phyloP scores from a whole-genome alignment of 2,329 filamentous ascomycete genomes.

The Sarocladium kiliense region DNA sequence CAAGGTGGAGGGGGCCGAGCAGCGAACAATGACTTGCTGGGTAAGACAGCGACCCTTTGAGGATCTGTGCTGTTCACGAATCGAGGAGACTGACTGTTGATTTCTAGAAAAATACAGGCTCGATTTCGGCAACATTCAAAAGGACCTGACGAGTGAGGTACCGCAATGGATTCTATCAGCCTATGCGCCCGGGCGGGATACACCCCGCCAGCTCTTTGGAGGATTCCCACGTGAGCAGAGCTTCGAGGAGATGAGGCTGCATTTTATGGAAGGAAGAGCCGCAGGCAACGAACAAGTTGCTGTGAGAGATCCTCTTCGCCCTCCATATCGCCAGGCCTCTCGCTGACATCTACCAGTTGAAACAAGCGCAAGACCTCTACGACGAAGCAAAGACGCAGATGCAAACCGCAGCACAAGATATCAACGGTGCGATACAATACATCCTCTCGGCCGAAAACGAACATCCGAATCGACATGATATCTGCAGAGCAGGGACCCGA shows the following conservation, averaged over 20 bases:
- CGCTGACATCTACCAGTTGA: slow-evolving; percentile 38
- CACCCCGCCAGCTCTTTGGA: slow-evolving; percentile 79
- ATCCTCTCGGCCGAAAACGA: slow-evolving; percentile 60
- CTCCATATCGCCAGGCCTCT: background rate
- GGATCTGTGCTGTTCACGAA: background rate
- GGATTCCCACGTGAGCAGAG: slow-evolving; percentile 76
- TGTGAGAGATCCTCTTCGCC: slow-evolving; percentile 28
- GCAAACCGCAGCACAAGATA: slow-evolving; percentile 61
- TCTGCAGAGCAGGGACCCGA: slow-evolving; percentile 44
- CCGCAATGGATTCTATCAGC: slow-evolving; percentile 84
- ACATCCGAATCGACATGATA: slow-evolving; percentile 71
- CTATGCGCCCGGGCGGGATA: slow-evolving; percentile 73
- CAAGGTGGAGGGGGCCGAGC: slow-evolving; percentile 27
- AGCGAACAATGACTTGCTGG: slow-evolving; percentile 16
- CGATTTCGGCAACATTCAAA: slow-evolving; percentile 52
- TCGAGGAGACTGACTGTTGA: background rate
- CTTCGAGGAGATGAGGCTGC: slow-evolving; percentile 78
- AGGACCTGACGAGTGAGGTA: slow-evolving; percentile 64
- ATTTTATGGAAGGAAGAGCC: slow-evolving; percentile 58
- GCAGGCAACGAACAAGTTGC: slow-evolving; percentile 54
- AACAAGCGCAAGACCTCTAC: slow-evolving; percentile 56
- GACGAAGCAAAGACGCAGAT: slow-evolving; percentile 66
- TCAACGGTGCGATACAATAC: slow-evolving; percentile 68
- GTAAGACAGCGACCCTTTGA: slow-evolving; percentile 13
- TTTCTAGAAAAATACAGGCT: slow-evolving; percentile 42